Evolutionary conservation across 2,329 filamentous ascomycete genomes (phyloP), one percentile per base, ranked within the genome.

Genomic region (Colletotrichum phormii): DNA sequence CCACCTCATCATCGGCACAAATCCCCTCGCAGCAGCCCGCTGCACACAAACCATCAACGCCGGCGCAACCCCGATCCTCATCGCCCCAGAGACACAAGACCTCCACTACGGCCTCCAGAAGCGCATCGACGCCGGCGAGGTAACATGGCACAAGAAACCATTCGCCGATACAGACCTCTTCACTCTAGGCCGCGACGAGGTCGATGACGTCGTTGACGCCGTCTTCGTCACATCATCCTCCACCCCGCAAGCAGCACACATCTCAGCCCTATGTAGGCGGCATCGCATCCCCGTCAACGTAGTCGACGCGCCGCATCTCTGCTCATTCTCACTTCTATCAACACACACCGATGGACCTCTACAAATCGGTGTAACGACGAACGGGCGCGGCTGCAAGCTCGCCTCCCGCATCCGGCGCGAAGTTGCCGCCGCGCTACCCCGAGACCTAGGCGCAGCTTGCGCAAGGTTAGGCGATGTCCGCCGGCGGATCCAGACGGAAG

Each of bases 301-400:
- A 31, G 90, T 95, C 73, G 97, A 99, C 84, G 90, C 94, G 0
- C 94, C 96, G 0, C 88, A 90, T 42, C 91, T 98, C 18, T 98
- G 95, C 85, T 94, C 94, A 31, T 98, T 99, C 81, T 93, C 93
- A 5, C 88, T 99, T 64, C 90, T 98, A 58, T 97, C 95, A 29
- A 97, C 94, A 8, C 92, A 98, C 81, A 91, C 90, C 67, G 95
- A 98, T 79, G 97, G 97, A 0, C 96, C 97, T 11, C 87, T 99
- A 53, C 97, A 98, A 80, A 93, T 99, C 73, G 97, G 97, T 74
- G 93, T 99, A 71, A 98, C 97, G 3, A 98, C 97, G 0, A 98
- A 97, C 71, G 96, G 97, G 24, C 92, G 94, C 77, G 97, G 97
- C 1, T 98, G 97, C 86, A 98, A 98, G 83, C 89, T 99, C 35